phyloP scores from a whole-genome alignment of 2,329 filamentous ascomycete species.

The Sclerotiophoma versabilis region DNA sequence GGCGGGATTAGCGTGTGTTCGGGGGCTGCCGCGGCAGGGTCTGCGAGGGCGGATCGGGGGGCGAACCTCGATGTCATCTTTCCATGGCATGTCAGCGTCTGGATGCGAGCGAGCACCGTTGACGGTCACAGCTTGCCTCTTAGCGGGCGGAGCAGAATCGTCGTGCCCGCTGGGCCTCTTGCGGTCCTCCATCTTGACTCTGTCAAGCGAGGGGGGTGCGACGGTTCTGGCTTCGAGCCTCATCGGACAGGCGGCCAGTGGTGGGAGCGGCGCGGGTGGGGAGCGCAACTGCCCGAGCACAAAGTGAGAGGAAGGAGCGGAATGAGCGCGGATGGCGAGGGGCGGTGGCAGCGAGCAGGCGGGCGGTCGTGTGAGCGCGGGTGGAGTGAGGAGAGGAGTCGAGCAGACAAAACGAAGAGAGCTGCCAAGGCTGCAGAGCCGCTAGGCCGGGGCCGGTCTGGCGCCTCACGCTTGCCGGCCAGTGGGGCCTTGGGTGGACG shows the following conservation, averaged over 20 bases:
- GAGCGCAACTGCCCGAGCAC: constrained; percentile 28
- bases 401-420: constrained; percentile 14
- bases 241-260: constrained; percentile 70
- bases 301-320: constrained; percentile 20
- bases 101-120: constrained; percentile 76
- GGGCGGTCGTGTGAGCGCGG: constrained; percentile 37
- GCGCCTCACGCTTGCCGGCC: not conserved
- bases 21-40: constrained; percentile 26
- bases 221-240: constrained; percentile 77
- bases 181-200: constrained; percentile 98
- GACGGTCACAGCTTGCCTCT: constrained; percentile 77
- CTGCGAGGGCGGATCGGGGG: constrained; percentile 39
- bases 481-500: not conserved
- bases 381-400: constrained; percentile 7
- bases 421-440: not conserved
- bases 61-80: constrained; percentile 77
- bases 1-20: constrained; percentile 41
- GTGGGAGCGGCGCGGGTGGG: constrained; percentile 25
- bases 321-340: constrained; percentile 37
- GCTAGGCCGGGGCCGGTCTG: not conserved
- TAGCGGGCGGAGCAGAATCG: constrained; percentile 86
- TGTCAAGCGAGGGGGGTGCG: constrained; percentile 77
- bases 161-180: constrained; percentile 90
- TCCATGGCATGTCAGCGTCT: constrained; percentile 73
- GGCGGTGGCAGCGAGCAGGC: constrained; percentile 22